Evolutionary conservation across 2,329 filamentous ascomycete genomes (phyloP), one percentile per base, ranked within the genome.

Genomic region (Cladosporium cucumerinum): DNA sequence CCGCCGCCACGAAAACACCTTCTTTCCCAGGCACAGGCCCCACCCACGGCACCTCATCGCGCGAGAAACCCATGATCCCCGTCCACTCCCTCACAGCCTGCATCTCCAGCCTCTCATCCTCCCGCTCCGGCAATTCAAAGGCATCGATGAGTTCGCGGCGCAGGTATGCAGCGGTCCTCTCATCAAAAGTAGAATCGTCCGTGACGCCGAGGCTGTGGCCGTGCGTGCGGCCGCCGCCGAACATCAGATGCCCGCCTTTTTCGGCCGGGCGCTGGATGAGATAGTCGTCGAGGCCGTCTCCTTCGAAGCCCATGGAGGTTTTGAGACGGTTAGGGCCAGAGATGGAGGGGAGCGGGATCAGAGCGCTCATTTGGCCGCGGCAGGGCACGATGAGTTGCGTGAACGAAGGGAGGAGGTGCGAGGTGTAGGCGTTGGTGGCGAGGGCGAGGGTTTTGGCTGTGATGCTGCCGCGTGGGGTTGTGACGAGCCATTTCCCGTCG

Each of bases 341-440:
- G 8, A 75, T 49, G 16, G 69, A 71, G 14, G 74, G 72, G 0
- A 87, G 86, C 5, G 89, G 89, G 3, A 82, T 71, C 23, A 93
- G 82, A 0, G 89, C 85, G 49, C 84, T 85, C 78, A 93, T 87
- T 72, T 93, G 87, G 0, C 91, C 92, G 26, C 90, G 82, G 2
- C 90, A 87, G 0, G 93, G 93, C 2, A 93, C 86, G 67, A 96
- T 89, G 10, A 93, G 82, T 68, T 88, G 86, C 10, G 85, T 81
- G 70, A 94, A 89, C 36, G 80, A 74, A 0, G 91, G 91, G 1
- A 94, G 79, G 4, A 97, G 82, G 66, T 88, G 84, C 1, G 55
- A 58, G 8, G 92, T 93, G 76, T 96, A 96, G 3, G 82, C 93
- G 73, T 97, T 97, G 0, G 90, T 94, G 5, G 91, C 89, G 18